Evolutionary conservation across 352 stramenopile species (phyloP).

Genomic region (Phytophthora colocasiae): DNA sequence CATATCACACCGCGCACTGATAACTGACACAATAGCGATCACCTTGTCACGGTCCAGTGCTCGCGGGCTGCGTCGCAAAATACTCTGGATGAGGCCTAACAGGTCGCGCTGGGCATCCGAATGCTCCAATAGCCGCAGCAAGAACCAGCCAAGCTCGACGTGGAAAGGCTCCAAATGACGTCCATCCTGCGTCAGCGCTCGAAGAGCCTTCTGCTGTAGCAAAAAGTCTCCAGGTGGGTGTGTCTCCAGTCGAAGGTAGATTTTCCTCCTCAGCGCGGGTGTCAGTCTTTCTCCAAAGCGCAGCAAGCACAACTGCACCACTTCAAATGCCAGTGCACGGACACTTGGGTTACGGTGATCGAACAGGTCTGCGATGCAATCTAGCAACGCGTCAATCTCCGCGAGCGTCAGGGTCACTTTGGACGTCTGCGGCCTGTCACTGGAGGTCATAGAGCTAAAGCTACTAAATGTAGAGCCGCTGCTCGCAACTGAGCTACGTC

Average conservation of each 20-base stretch:
- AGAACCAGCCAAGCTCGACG: constrained; percentile 74
- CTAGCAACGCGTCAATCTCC: constrained; percentile 68
- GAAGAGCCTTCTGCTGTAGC: constrained; percentile 69
- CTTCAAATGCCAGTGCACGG: constrained; percentile 75
- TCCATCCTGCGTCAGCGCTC: constrained; percentile 71
- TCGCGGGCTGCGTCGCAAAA: constrained; percentile 65
- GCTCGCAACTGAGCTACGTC: constrained; percentile 8
- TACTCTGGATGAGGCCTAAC: constrained; percentile 74
- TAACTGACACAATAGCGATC: constrained; percentile 71
- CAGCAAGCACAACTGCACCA: constrained; percentile 70
- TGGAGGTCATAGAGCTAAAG: constrained; percentile 18
- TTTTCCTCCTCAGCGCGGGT: constrained; percentile 46
- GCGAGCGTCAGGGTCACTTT: constrained; percentile 33
- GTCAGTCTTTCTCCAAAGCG: constrained; percentile 67
- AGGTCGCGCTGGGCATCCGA: constrained; percentile 85
- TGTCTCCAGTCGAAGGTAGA: constrained; percentile 67
- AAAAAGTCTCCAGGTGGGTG: constrained; percentile 61
- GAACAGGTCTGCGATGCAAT: constrained; percentile 78
- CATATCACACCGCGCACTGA: constrained; percentile 72
- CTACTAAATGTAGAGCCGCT: constrained; percentile 30
- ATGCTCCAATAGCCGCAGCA: constrained; percentile 78
- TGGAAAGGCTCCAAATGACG: constrained; percentile 71
- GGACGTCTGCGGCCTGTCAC: constrained; percentile 14
- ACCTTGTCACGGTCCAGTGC: constrained; percentile 70
- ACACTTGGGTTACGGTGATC: constrained; percentile 74